Evolutionary conservation across 805 yeast genomes (phyloP), one percentile per base, ranked within the genome.

Genomic region (Nakazawaea ishiwadae): DNA sequence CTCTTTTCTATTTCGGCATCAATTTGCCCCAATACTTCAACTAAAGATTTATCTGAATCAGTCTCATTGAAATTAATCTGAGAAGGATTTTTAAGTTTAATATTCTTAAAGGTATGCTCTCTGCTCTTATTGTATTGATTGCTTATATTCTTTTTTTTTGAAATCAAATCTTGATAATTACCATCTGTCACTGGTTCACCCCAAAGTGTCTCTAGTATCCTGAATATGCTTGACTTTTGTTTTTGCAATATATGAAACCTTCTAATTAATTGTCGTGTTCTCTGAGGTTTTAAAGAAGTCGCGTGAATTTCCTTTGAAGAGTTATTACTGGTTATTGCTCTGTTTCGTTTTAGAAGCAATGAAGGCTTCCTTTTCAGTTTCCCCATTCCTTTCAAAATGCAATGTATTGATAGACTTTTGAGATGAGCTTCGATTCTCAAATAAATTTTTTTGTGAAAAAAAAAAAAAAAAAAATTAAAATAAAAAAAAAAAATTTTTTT

Each of bases 211-310:
- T 32, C 45, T 9, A 73, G 58, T 38, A 56, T 56, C 4, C 44
- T 42, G 35, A 75, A 50, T 3, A 81, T 60, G 2, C 63, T 47
- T 15, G 66, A 59, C 47, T 72, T 70, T 46, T 75, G 71, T 50
- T 82, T 85, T 43, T 81, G 69, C 12, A 90, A 65, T 2, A 77
- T 72, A 58, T 89, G 97, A 49, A 77, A 88, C 30, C 88, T 60
- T 42, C 96, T 71, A 20, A 90, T 90, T 16, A 90, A 68, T 51
- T 75, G 79, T 36, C 96, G 67, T 0, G 96, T 83, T 51, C 77
- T 68, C 33, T 73, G 70, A 3, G 88, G 95, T 58, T 82, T 87
- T 42, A 81, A 68, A 6, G 67, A 50, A 31, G 54, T 68, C 2
- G 81, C 79, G 7, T 58, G 55, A 39, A 23, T 7, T 23, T 39